Conservation (phyloP, 305 asterid genomes). For the Andrographis paniculata region DNA sequence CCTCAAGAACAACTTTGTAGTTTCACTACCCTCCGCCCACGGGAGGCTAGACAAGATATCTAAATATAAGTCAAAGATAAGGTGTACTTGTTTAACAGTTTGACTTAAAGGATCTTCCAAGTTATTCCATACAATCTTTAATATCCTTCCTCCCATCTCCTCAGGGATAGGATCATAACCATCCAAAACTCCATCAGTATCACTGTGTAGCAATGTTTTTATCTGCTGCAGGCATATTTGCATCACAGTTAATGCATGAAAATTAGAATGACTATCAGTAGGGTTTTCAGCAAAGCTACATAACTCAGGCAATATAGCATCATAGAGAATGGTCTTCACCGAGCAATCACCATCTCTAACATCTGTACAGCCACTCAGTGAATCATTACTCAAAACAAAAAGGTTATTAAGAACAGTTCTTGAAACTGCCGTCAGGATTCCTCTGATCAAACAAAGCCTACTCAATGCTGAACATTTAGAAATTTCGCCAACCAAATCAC, state of each 20-base stretch:
- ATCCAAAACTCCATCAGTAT: conserved; percentile 20
- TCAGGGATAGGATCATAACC: conserved; percentile 58
- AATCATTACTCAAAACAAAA: conserved; percentile 30
- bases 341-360: conserved; percentile 22
- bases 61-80: conserved; percentile 83
- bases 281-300: conserved; percentile 80
- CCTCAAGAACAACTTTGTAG: conserved; percentile 50
- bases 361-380: conserved; percentile 20
- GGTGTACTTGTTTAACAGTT: conserved; percentile 94
- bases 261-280: conserved; percentile 79
- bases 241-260: conserved; percentile 87
- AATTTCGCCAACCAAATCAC: conserved; percentile 53
- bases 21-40: conserved; percentile 54
- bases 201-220: conserved; percentile 57
- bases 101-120: conserved; percentile 97
- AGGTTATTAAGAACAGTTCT: conserved; percentile 57
- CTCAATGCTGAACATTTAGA: conserved; percentile 45
- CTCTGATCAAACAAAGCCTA: conserved; percentile 89
- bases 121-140: conserved; percentile 87
- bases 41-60: conserved; percentile 65
- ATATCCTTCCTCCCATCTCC: conserved; percentile 59
- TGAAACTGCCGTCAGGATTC: conserved; percentile 80
- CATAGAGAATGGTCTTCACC: conserved; percentile 62
- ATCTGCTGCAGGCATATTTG: conserved; percentile 98
- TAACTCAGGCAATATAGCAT: conserved; percentile 87